Evolutionary conservation across 2,329 filamentous ascomycete species (phyloP), one percentile per base, ranked within the genome.

Genomic region (Clonostachys chloroleuca): DNA sequence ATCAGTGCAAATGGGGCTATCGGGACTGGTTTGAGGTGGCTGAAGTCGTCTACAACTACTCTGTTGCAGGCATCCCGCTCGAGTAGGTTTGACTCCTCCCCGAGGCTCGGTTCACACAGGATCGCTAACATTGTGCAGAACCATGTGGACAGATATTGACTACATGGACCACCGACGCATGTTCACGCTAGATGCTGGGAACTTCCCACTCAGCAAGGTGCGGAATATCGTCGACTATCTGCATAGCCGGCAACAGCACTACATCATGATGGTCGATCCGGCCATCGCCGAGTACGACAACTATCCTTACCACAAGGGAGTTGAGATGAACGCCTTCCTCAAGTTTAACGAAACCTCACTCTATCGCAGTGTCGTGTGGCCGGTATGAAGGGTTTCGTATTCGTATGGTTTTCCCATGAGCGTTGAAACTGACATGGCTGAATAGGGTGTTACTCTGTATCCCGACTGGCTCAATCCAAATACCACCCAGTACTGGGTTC

Each of bases 211-310:
- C 6, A 48, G 72, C 0, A 75, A 77, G 60, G 77, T 90, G 70
- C 81, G 79, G 39, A 76, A 86, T 52, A 66, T 91, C 2, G 82
- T 86, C 18, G 69, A 77, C 35, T 79, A 85, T 20, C 74, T 94
- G 0, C 87, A 91, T 56, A 62, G 67, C 7, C 76, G 82, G 48
- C 66, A 86, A 40, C 87, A 90, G 60, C 78, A 86, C 43, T 89
- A 88, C 53, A 77, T 89, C 33, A 68, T 92, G 41, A 94, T 94
- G 81, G 85, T 92, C 2, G 89, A 94, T 54, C 85, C 86, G 8
- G 81, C 81, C 5, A 70, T 79, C 16, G 85, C 85, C 3, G 80
- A 82, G 2, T 71, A 77, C 34, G 73, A 77, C 36, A 76, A 77
- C 50, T 65, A 65, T 24, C 56, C 70, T 1, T 67, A 74, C 40